Evolutionary conservation across 2,329 filamentous ascomycete genomes (phyloP), one percentile per base, ranked within the genome.

Genomic region (Ophiostoma ulmi): DNA sequence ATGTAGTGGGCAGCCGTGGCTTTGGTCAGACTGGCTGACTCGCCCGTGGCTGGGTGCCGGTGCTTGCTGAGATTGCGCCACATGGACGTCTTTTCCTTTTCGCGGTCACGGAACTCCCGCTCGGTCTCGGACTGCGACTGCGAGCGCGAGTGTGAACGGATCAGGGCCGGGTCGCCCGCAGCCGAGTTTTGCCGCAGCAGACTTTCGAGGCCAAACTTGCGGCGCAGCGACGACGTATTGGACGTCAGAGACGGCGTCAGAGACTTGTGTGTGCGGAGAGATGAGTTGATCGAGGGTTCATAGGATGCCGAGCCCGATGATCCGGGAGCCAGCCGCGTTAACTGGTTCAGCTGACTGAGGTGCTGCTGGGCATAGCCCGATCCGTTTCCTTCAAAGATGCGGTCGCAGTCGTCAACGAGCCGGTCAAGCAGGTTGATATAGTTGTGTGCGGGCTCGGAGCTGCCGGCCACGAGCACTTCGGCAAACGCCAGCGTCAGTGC

Each of bases 401-500:
- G 87, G 70, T 97, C 92, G 73, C 91, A 93, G 77, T 97, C 94
- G 73, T 97, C 92, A 0, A 97, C 93, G 31, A 97, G 85, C 26
- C 92, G 88, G 80, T 97, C 94, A 65, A 97, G 83, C 17, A 97
- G 82, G 70, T 94, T 95, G 75, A 97, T 94, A 77, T 94, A 95
- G 73, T 93, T 87, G 72, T 92, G 89, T 1, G 90, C 88, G 7
- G 90, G 88, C 7, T 90, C 91, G 1, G 70, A 69, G 22, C 44
- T 65, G 71, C 93, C 90, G 5, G 89, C 86, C 1, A 95, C 91
- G 7, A 98, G 82, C 68, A 97, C 84, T 77, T 97, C 93, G 0
- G 93, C 90, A 81, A 98, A 97, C 0, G 93, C 91, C 64, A 92
- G 88, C 0, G 93, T 97, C 75, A 98, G 81, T 31, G 92, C 91